Percentiles rank a stretch among this genome's conserved stretches.
Conservation (phyloP, 352 stramenopile species). For the Chrysophaeum taylorii region DNA sequence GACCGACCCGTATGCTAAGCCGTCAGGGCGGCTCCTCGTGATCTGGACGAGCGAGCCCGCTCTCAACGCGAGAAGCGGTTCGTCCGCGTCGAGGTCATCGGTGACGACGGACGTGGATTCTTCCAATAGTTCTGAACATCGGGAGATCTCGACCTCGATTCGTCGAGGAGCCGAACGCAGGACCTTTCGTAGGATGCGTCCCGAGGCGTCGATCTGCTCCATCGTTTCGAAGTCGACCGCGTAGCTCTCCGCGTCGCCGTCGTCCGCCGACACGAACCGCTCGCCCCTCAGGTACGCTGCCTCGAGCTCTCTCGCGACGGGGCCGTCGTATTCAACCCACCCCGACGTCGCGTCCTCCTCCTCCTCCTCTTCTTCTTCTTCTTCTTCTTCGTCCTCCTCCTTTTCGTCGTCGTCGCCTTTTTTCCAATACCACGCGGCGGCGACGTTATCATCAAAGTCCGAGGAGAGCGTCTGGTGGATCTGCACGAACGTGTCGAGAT, state of each 20-base stretch:
- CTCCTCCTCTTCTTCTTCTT: not conserved
- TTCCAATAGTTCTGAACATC: not conserved
- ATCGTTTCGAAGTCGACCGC: not conserved
- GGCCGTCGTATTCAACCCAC: not conserved
- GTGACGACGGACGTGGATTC: not conserved
- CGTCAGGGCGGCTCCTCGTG: not conserved
- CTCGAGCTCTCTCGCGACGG: not conserved
- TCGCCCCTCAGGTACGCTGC: too few relatives aligned
- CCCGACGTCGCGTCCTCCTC: not conserved
- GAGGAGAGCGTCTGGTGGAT: not conserved
- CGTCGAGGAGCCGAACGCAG: too few relatives aligned
- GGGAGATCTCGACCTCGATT: not conserved
- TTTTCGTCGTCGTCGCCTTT: not conserved
- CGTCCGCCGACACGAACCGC: not conserved
- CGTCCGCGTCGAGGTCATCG: not conserved
- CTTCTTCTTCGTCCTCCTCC: not conserved
- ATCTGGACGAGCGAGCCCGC: not conserved
- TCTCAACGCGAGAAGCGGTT: not conserved
- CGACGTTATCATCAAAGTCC: not conserved
- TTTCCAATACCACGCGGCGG: not conserved
- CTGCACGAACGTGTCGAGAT: not conserved
- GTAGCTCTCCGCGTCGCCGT: not conserved
- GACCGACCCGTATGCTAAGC: not conserved
- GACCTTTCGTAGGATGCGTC: not conserved
- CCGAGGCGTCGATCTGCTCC: not conserved